Evolutionary conservation across 2,329 filamentous ascomycete genomes (phyloP).

Genomic region (Cytospora leucostoma): DNA sequence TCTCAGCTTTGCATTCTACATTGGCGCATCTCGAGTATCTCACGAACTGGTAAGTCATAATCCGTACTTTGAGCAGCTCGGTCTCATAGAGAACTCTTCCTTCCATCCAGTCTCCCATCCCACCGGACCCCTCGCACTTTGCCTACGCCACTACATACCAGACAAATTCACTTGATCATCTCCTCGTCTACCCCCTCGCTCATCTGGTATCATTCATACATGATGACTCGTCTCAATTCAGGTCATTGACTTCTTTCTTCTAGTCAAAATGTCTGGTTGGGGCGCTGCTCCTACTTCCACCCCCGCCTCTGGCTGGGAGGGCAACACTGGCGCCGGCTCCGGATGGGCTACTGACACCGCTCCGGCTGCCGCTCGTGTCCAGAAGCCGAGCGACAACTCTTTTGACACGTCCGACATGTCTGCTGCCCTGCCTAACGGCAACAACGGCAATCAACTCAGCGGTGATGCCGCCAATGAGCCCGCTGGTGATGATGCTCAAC

Average conservation of each 20-base stretch:
- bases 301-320: not conserved
- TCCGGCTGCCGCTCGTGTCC: constrained; percentile 8
- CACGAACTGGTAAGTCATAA: not conserved
- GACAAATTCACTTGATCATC: not conserved
- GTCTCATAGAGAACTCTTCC: no score
- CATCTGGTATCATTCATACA: not conserved
- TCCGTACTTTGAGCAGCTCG: not conserved
- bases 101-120: not conserved
- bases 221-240: not conserved
- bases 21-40: not conserved
- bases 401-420: constrained; percentile 33
- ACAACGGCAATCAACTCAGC: constrained; percentile 14
- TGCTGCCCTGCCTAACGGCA: constrained; percentile 37
- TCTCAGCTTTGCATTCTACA: not conserved
- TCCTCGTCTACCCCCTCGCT: not conserved
- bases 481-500: not conserved
- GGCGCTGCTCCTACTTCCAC: constrained; percentile 1
- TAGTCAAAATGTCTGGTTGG: constrained; percentile 33
- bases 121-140: no score
- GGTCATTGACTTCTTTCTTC: not conserved
- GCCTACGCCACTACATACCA: no score
- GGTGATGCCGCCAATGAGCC: constrained; percentile 4
- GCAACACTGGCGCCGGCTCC: not conserved
- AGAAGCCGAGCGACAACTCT: not conserved
- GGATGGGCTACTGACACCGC: not conserved